phyloP scores from a whole-genome alignment of 139 green algal genomes.

The Tetradesmus lagerheimii region DNA sequence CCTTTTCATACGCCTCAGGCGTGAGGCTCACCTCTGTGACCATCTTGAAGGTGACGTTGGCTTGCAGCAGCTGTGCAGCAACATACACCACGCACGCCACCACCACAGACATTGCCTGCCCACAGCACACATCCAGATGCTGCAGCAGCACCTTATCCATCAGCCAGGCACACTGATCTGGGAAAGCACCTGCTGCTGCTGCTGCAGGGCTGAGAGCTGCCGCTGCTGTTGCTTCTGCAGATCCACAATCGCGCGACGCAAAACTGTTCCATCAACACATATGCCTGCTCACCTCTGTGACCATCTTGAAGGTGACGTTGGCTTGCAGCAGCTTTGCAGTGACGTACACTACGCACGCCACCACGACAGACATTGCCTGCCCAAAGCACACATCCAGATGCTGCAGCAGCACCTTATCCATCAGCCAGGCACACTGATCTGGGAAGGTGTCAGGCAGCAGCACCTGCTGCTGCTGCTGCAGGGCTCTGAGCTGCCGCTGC shows the following conservation, averaged over 20 bases:
- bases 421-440: constrained; percentile 40
- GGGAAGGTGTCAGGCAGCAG: neutral
- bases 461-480: neutral
- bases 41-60: neutral
- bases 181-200: constrained; percentile 23
- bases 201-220: neutral
- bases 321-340: constrained; percentile 2
- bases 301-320: neutral
- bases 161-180: constrained; percentile 39
- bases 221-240: constrained; percentile 15
- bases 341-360: constrained; percentile 16
- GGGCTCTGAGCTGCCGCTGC: neutral
- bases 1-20: too few species aligned
- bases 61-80: neutral
- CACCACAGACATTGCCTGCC: constrained; percentile 18
- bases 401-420: constrained; percentile 15
- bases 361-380: constrained; percentile 13
- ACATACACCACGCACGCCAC: constrained; percentile 26
- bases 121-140: constrained; percentile 19
- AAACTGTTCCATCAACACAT: too few species aligned
- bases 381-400: constrained; percentile 28
- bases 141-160: constrained; percentile 21
- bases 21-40: constrained; percentile 16
- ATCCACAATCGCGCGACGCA: too few species aligned
- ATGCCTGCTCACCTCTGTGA: neutral